Percentiles rank a stretch among this genome's conserved stretches.
phyloP scores from a whole-genome alignment of 257 asterid species.

The Scutellaria galericulata region DNA sequence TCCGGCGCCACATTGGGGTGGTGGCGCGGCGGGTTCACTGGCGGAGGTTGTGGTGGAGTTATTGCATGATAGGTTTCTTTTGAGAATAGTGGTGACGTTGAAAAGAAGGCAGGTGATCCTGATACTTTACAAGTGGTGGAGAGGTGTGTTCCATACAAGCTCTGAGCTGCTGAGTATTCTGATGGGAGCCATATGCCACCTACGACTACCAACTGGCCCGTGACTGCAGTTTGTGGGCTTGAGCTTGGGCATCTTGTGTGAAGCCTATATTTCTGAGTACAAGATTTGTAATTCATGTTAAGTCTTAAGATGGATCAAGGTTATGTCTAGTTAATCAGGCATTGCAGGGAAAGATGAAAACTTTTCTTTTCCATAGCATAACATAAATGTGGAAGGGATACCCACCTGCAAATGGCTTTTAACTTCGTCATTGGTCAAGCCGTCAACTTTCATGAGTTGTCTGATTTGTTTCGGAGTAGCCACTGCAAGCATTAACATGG shows the following conservation, averaged over 20 bases:
- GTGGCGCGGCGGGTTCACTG: too few species aligned
- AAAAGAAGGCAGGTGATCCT: too few species aligned
- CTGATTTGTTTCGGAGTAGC: slow-evolving; percentile 86
- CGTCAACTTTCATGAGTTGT: slow-evolving; percentile 85
- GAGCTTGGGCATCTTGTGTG: slow-evolving; percentile 60
- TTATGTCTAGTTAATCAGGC: too few species aligned
- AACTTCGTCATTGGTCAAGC: slow-evolving; percentile 88
- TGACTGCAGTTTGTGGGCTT: slow-evolving; percentile 54
- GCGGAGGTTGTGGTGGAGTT: too few species aligned
- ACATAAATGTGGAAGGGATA: too few species aligned
- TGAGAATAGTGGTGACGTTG: too few species aligned
- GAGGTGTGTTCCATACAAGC: neutral
- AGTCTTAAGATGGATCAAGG: neutral
- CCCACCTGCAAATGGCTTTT: slow-evolving; percentile 82
- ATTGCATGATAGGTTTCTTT: too few species aligned
- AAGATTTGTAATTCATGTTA: neutral
- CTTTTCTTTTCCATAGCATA: too few species aligned
- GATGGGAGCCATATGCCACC: slow-evolving; percentile 84
- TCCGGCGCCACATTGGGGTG: too few species aligned
- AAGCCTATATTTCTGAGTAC: slow-evolving; percentile 69
- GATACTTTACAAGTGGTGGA: too few species aligned
- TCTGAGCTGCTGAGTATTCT: slow-evolving; percentile 41
- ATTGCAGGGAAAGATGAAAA: too few species aligned
- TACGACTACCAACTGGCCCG: slow-evolving; percentile 40
- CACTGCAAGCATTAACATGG: slow-evolving; percentile 41